phyloP scores from a whole-genome alignment of 192 early-diverging fungal genomes.

The Paraglomus brasilianum region DNA sequence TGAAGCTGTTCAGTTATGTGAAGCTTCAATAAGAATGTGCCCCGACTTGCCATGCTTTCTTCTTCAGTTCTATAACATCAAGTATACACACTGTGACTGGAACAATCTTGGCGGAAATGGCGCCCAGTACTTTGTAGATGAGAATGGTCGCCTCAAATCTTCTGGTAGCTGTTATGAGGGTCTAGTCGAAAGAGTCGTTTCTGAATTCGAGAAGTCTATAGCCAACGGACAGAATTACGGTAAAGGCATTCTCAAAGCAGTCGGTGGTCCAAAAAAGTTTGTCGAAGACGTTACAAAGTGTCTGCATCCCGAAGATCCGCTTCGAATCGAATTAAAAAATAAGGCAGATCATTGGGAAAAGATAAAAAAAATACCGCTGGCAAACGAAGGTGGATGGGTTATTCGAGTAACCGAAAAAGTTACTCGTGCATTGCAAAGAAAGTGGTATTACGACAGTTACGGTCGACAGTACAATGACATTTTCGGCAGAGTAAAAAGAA shows the following conservation, averaged over 20 bases:
- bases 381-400: constrained; percentile 74
- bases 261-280: constrained; percentile 16
- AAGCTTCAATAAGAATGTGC: no score
- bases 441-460: constrained; percentile 61
- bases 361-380: neutral
- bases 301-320: constrained; percentile 19
- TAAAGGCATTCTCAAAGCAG: constrained; percentile 49
- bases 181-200: constrained; percentile 73
- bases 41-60: no score
- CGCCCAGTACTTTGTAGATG: constrained; percentile 34
- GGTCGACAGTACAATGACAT: neutral
- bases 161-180: constrained; percentile 53
- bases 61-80: no score
- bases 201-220: constrained; percentile 58
- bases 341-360: constrained; percentile 31
- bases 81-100: constrained; percentile 70
- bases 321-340: constrained; percentile 33
- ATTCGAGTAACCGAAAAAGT: constrained; percentile 63
- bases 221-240: constrained; percentile 61
- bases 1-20: no score
- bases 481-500: neutral
- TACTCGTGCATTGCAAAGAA: constrained; percentile 59
- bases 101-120: constrained; percentile 70
- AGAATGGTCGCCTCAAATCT: constrained; percentile 33
- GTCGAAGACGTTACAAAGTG: constrained; percentile 32